These are phyloP conservation scores for Allium fistulosum DNA, from an alignment of 106 monocot genomes.

Conservation along the genomic window DNA sequence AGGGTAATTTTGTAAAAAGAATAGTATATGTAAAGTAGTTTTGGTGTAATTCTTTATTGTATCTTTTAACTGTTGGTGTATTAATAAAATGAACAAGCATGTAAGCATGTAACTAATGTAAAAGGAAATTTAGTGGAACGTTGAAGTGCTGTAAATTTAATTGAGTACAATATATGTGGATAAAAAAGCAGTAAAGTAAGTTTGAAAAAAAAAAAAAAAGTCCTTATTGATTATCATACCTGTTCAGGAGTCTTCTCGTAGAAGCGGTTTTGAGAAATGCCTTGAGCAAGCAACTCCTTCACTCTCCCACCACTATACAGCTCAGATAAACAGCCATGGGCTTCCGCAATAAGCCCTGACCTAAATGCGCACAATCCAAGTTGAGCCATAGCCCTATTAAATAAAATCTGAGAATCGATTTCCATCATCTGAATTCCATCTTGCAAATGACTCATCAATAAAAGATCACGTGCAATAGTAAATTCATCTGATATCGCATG, in stretches of 20 bases:
- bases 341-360: conserved; percentile 68
- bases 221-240: conserved; percentile 24
- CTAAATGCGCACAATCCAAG: conserved; percentile 96
- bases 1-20: too few species aligned
- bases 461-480: conserved; percentile 67
- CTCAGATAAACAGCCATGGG: conserved; percentile 89
- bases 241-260: conserved; percentile 99
- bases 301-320: conserved; percentile 80
- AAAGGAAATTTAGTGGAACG: too few species aligned
- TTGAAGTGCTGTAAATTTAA: too few species aligned
- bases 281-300: conserved; percentile 94
- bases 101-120: too few species aligned
- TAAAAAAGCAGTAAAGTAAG: too few species aligned
- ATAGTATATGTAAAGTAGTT: too few species aligned
- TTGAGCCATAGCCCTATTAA: conserved; percentile 97
- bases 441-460: conserved; percentile 95
- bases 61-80: too few species aligned
- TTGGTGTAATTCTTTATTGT: too few species aligned
- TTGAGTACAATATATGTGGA: too few species aligned
- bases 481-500: conserved; percentile 92
- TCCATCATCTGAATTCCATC: conserved; percentile 95
- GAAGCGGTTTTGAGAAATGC: conserved; percentile 76
- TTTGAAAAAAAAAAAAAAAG: too few species aligned
- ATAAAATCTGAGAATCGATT: conserved; percentile 83
- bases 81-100: too few species aligned